A percentile compares a stretch with the other conserved stretches of the same genome.
Evolutionary conservation across 768 basidiomycete genomes (phyloP).

Genomic region (Nevesoporus exiguus): DNA sequence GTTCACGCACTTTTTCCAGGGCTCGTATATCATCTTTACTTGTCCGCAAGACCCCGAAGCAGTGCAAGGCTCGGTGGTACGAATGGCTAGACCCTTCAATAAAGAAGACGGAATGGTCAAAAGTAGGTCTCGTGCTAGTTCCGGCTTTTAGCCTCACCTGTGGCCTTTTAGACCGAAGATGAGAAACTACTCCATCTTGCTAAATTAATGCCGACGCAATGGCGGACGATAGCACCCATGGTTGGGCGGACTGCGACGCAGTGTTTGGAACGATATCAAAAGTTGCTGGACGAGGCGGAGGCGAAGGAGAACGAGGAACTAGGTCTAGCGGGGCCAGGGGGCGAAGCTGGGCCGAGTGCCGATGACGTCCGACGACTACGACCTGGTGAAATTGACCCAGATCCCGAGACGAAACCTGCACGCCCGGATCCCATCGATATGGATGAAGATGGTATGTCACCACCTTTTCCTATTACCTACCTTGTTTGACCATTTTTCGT

Average conservation of each 20-base stretch:
- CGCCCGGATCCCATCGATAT: conserved; percentile 99
- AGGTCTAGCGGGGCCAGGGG: conserved; percentile 79
- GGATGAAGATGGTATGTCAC: conserved; percentile 91
- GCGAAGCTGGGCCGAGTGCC: conserved; percentile 80
- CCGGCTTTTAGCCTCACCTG: neutral
- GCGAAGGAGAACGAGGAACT: conserved; percentile 94
- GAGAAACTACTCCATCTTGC: conserved; percentile 97
- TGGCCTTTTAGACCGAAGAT: conserved; percentile 74
- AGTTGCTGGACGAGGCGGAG: conserved; percentile 95
- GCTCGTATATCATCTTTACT: conserved; percentile 97
- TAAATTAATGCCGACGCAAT: conserved; percentile 99
- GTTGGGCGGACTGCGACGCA: conserved; percentile 97
- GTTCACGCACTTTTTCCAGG: conserved; percentile 45
- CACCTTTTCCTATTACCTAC: neutral
- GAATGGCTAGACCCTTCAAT: conserved; percentile 99
- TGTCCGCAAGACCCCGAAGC: conserved; percentile 98
- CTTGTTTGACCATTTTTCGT: conserved; percentile 8
- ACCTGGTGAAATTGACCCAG: conserved; percentile 97
- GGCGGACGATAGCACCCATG: conserved; percentile 98
- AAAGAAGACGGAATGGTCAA: conserved; percentile 99
- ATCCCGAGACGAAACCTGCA: conserved; percentile 97
- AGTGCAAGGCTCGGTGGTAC: conserved; percentile 99
- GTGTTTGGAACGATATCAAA: conserved; percentile 97
- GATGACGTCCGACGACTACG: conserved; percentile 87
- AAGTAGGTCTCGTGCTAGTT: conserved; percentile 44